These are phyloP conservation scores for Phytophthora cactorum DNA, from an alignment of 352 stramenopile species.

Conservation along the genomic window DNA sequence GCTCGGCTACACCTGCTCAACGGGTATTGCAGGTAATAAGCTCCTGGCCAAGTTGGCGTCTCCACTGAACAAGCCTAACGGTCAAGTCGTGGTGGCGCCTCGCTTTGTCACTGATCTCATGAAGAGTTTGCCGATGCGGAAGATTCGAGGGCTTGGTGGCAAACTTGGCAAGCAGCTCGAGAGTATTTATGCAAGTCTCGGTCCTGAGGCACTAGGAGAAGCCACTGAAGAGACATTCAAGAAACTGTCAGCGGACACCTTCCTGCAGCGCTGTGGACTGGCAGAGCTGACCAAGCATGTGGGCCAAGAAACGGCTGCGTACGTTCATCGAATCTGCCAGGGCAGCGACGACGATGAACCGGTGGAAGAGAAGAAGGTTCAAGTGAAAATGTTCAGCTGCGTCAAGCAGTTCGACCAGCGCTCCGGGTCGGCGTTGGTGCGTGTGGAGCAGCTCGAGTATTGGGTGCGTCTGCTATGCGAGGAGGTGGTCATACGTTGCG, in stretches of 20 bases:
- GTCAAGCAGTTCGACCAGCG: constrained; percentile 86
- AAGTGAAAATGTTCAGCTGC: constrained; percentile 70
- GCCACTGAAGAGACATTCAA: constrained; percentile 16
- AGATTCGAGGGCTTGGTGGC: constrained; percentile 75
- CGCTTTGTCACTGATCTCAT: constrained; percentile 71
- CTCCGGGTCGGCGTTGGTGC: constrained; percentile 48
- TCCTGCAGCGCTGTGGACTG: constrained; percentile 62
- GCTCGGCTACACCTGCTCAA: constrained; percentile 84
- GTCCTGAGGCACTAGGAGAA: constrained; percentile 11
- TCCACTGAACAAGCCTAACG: constrained; percentile 83
- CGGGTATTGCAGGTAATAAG: constrained; percentile 80
- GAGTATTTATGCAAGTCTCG: constrained; percentile 56
- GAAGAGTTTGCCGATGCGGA: constrained; percentile 75
- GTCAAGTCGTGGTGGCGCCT: constrained; percentile 73
- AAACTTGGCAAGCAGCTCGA: constrained; percentile 81
- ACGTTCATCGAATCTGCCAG: constrained; percentile 63
- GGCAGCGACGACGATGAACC: constrained; percentile 75
- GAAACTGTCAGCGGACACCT: constrained; percentile 46
- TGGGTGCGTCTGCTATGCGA: constrained; percentile 77
- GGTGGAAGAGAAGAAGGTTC: constrained; percentile 72
- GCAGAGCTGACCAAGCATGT: constrained; percentile 58
- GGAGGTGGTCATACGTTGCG: constrained; percentile 79
- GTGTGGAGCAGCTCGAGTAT: constrained; percentile 70
- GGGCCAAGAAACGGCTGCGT: constrained; percentile 64
- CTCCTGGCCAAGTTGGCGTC: constrained; percentile 81